Evolutionary conservation across 139 green algal genomes (phyloP), one percentile per base, ranked within the genome.

Genomic region (Trebouxia sp.): DNA sequence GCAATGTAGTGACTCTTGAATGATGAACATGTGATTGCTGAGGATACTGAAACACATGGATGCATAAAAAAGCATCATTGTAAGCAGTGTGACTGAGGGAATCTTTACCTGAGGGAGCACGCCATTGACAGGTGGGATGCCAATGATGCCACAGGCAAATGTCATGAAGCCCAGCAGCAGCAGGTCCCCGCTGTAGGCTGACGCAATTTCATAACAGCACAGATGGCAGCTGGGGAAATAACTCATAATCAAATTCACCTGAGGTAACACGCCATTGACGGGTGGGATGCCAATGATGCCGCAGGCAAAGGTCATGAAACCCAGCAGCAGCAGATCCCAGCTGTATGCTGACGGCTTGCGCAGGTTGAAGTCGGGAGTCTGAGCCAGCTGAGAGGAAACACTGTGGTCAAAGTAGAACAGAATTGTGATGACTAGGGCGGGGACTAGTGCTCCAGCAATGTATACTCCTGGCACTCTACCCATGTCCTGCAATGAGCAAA

Each of bases 361-460:
- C 58, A 95, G 84, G 55, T 88, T 84, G 65, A 95, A 93, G 65
- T 93, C 92, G 7, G 85, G 39, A 41, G 76, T 75, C 82, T 77
- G 84, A 0, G 93, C 94, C 70, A 98, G 74, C 85, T 94, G 89
- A 1, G 85, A 80, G 15, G 83, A 92, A 6, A 98, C 91, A 58
- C 85, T 94, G 87, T 97, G 93, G 86, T 96, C 94, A 83, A 98
- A 98, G 84, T 90, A 98, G 80, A 97, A 98, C 8, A 98, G 89
- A 4, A 95, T 80, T 0, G 92, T 86, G 65, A 98, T 96, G 70
- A 98, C 85, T 1, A 90, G 28, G 0, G 86, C 94, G 0, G 94
- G 94, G 14, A 98, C 83, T 22, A 95, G 56, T 5, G 94, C 92
- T 12, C 83, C 92, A 3, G 82, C 92, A 30, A 98, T 92, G 79